phyloP scores from a whole-genome alignment of 2,329 filamentous ascomycete genomes.

The Fusarium sublunatum region DNA sequence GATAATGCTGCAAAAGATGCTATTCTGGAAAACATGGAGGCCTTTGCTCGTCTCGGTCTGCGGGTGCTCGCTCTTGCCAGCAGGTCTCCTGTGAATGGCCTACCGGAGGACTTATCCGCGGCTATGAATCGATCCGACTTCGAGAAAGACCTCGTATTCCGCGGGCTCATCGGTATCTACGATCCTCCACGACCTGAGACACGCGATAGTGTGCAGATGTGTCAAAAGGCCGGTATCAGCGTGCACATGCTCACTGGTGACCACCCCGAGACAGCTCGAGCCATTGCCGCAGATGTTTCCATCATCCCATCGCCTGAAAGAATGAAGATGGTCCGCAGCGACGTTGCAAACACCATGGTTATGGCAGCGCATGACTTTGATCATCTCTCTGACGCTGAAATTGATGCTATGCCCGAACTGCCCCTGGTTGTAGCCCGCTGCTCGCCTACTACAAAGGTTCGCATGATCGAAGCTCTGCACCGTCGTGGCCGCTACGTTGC shows the following conservation, averaged over 20 bases:
- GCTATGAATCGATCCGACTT: conserved; percentile 37
- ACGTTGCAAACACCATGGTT: conserved; percentile 66
- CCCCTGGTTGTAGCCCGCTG: conserved; percentile 78
- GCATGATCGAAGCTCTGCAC: conserved; percentile 80
- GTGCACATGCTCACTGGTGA: conserved; percentile 76
- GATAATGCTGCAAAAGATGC: conserved; percentile 56
- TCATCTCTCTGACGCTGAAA: conserved; percentile 68
- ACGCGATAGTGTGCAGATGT: conserved; percentile 62
- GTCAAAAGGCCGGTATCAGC: conserved; percentile 68
- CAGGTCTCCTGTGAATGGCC: neutral
- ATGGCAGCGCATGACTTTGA: conserved; percentile 75
- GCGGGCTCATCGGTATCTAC: conserved; percentile 74
- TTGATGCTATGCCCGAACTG: conserved; percentile 70
- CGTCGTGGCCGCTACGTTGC: conserved; percentile 70
- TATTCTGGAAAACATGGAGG: conserved; percentile 74
- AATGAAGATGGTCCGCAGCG: conserved; percentile 55
- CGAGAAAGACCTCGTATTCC: conserved; percentile 69
- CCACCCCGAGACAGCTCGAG: conserved; percentile 69
- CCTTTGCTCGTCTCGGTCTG: conserved; percentile 71
- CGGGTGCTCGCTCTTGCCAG: conserved; percentile 72
- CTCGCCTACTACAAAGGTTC: conserved; percentile 76
- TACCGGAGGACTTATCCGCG: conserved; percentile 39
- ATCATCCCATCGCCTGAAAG: conserved; percentile 63
- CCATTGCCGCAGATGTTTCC: conserved; percentile 69
- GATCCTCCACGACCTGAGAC: conserved; percentile 75